A percentile compares a stretch with the other conserved stretches of the same genome.
phyloP scores from a whole-genome alignment of 192 early-diverging fungal genomes.

The Coemansia sp. region DNA sequence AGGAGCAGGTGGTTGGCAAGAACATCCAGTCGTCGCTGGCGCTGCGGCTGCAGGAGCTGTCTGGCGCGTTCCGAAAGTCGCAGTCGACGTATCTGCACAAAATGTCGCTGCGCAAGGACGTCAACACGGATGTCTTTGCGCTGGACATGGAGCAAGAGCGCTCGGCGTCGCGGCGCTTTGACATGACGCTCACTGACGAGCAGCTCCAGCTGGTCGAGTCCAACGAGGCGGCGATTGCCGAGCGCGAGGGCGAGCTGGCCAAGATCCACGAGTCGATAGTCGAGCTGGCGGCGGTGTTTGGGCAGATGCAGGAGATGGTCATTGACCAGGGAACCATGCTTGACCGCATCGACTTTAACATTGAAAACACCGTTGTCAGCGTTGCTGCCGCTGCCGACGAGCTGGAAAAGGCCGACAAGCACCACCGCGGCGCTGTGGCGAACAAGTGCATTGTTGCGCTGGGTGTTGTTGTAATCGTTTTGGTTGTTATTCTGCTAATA shows the following conservation, averaged over 20 bases:
- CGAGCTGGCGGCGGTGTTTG: constrained; percentile 86
- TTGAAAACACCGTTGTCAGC: constrained; percentile 78
- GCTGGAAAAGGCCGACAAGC: constrained; percentile 70
- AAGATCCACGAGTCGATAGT: constrained; percentile 90
- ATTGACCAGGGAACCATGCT: constrained; percentile 97
- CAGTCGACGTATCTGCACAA: constrained; percentile 86
- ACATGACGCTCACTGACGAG: constrained; percentile 74
- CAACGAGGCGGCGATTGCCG: constrained; percentile 71
- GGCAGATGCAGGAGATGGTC: constrained; percentile 90
- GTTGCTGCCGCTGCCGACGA: constrained; percentile 82
- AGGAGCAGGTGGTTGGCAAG: constrained; percentile 63
- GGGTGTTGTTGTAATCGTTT: constrained; percentile 66
- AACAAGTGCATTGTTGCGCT: constrained; percentile 83
- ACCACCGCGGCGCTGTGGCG: constrained; percentile 77
- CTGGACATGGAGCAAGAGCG: constrained; percentile 36
- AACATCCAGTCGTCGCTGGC: constrained; percentile 93
- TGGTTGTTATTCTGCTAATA: constrained; percentile 77
- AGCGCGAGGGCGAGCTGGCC: constrained; percentile 89
- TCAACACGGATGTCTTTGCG: constrained; percentile 44
- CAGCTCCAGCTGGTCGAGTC: constrained; percentile 73
- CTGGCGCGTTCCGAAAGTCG: constrained; percentile 74
- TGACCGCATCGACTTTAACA: constrained; percentile 96
- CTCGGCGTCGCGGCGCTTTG: constrained; percentile 33
- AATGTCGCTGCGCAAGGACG: constrained; percentile 45
- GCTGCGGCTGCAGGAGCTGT: constrained; percentile 82